These are phyloP conservation scores for Cladosporium halotolerans DNA, from an alignment of 2,329 filamentous ascomycete species.

Conservation along the genomic window DNA sequence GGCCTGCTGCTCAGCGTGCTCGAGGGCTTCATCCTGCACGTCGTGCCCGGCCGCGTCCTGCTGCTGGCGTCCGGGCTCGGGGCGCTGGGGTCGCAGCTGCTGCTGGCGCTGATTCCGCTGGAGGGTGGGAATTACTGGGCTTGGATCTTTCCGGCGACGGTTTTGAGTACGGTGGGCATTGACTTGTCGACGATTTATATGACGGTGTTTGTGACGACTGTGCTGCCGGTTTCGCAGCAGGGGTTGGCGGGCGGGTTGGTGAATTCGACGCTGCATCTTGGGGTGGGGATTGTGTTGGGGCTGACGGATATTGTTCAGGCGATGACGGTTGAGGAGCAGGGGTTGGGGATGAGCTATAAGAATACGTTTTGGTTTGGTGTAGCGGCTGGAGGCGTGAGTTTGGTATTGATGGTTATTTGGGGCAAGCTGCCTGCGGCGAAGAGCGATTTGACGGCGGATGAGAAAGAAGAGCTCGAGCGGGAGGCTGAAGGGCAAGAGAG, in stretches of 20 bases:
- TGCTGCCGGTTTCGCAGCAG: conserved; percentile 59
- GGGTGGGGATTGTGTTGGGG: conserved; percentile 64
- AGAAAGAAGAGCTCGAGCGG: conserved; percentile 31
- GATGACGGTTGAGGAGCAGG: conserved; percentile 36
- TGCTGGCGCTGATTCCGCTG: conserved; percentile 59
- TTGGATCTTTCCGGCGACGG: conserved; percentile 63
- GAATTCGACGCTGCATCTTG: conserved; percentile 63
- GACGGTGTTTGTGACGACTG: conserved; percentile 67
- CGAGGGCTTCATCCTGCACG: conserved; percentile 59
- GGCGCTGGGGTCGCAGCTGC: conserved; percentile 50
- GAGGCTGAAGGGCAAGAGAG: not conserved
- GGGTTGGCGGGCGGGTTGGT: conserved; percentile 65
- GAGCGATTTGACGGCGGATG: conserved; percentile 51
- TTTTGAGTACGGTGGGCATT: conserved; percentile 63
- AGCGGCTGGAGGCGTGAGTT: conserved; percentile 23
- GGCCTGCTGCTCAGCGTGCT: conserved; percentile 59
- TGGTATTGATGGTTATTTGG: conserved; percentile 32
- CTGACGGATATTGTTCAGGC: conserved; percentile 57
- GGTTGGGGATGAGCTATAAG: conserved; percentile 30
- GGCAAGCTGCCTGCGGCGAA: conserved; percentile 42
- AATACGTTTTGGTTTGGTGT: conserved; percentile 34
- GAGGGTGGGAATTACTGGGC: conserved; percentile 57
- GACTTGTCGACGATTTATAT: conserved; percentile 68
- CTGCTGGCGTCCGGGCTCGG: conserved; percentile 56
- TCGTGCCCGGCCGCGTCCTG: conserved; percentile 57